These are phyloP conservation scores for Penicillium sp. DNA, from an alignment of 2,329 filamentous ascomycete genomes.

Conservation along the genomic window DNA sequence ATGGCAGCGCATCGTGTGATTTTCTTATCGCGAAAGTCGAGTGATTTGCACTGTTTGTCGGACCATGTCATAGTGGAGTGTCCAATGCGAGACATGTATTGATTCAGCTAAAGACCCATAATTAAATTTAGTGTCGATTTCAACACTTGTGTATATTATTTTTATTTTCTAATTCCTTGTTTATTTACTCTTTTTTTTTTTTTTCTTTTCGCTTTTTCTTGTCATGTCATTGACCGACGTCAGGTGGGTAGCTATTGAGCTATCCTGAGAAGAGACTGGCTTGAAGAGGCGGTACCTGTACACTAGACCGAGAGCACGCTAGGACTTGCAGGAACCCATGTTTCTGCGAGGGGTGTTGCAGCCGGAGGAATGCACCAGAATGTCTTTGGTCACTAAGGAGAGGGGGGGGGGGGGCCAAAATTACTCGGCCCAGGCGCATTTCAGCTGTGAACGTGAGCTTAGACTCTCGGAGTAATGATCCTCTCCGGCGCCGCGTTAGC, in stretches of 20 bases:
- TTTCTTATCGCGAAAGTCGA: not conserved
- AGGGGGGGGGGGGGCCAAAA: not conserved
- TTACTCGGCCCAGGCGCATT: not conserved
- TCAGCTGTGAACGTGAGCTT: constrained; percentile 3
- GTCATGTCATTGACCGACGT: not conserved
- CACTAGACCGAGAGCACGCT: not conserved
- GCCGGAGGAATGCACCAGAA: constrained; percentile 18
- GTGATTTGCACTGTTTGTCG: constrained; percentile 3
- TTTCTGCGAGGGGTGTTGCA: constrained; percentile 13
- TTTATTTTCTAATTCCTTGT: too few relatives aligned
- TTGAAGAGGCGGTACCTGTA: not conserved
- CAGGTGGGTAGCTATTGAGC: not conserved
- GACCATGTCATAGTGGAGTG: constrained; percentile 5
- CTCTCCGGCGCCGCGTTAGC: constrained; percentile 16
- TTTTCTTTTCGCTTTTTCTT: not conserved
- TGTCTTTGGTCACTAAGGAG: constrained; percentile 6
- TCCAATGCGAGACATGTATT: constrained; percentile 1
- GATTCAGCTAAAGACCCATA: not conserved
- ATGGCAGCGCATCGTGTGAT: not conserved
- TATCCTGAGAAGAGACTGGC: not conserved
- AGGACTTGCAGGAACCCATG: constrained; percentile 18
- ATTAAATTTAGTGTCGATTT: not conserved
- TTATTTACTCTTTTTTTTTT: too few relatives aligned
- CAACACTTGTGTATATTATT: not conserved
- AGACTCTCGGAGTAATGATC: constrained; percentile 21